Evolutionary conservation across 169 alveolate genomes (phyloP).

Genomic region (Plasmodium vinckei): DNA sequence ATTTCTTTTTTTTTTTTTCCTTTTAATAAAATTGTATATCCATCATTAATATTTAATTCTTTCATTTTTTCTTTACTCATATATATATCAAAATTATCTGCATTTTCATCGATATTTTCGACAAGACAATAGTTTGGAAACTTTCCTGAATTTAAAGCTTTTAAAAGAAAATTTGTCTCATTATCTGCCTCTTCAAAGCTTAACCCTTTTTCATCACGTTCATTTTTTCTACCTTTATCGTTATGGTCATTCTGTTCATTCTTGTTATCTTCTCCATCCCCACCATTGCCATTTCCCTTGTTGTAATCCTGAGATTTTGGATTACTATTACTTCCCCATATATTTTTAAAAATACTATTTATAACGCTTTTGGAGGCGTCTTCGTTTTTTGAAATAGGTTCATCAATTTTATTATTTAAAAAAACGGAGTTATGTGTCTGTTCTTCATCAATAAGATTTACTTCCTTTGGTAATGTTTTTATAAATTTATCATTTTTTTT

Average conservation of each 20-base stretch:
- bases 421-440: no score
- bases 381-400: no score
- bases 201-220: neutral
- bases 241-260: neutral
- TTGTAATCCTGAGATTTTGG: neutral
- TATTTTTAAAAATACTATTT: neutral
- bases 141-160: conserved; percentile 59
- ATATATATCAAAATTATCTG: conserved; percentile 59
- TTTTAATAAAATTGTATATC: conserved; percentile 41
- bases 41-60: conserved; percentile 33
- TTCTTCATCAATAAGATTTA: no score
- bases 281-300: neutral
- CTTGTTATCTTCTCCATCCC: neutral
- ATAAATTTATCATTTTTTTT: no score
- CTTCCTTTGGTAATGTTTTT: no score
- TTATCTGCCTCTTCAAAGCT: neutral
- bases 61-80: conserved; percentile 51
- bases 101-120: conserved; percentile 41
- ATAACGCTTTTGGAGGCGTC: neutral
- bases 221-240: neutral
- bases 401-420: no score
- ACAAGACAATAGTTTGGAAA: conserved; percentile 58
- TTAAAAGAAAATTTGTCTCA: conserved; percentile 34
- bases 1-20: conserved; percentile 63
- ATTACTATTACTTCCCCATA: neutral